These are phyloP conservation scores for Collybia mongolica DNA, from an alignment of 768 basidiomycete species.

Conservation along the genomic window DNA sequence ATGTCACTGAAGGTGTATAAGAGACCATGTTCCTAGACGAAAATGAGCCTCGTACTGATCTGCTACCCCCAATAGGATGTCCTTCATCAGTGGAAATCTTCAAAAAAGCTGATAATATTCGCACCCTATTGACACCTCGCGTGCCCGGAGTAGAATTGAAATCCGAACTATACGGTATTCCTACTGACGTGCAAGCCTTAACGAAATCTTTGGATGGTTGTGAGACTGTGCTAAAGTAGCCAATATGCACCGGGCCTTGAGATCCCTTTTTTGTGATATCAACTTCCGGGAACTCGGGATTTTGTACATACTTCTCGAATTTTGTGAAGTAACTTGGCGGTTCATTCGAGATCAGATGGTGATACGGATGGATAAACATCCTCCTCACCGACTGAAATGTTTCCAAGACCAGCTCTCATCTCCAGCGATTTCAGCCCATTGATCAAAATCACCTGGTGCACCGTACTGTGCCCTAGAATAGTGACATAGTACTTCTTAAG, in stretches of 20 bases:
- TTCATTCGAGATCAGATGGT: background rate
- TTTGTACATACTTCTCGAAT: conserved; percentile 56
- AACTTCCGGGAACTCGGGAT: conserved; percentile 44
- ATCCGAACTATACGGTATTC: conserved; percentile 53
- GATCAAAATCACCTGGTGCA: conserved; percentile 66
- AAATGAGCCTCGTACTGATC: conserved; percentile 24
- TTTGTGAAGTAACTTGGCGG: conserved; percentile 57
- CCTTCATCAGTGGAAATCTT: too few relatives aligned
- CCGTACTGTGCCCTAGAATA: conserved; percentile 56
- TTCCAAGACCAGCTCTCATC: conserved; percentile 62
- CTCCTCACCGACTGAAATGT: conserved; percentile 44
- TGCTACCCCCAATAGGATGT: conserved; percentile 4
- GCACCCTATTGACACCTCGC: conserved; percentile 52
- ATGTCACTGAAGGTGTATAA: conserved; percentile 50
- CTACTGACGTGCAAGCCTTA: conserved; percentile 46
- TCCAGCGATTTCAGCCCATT: conserved; percentile 55
- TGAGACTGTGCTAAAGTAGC: conserved; percentile 45
- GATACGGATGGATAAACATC: conserved; percentile 3
- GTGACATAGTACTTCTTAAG: background rate
- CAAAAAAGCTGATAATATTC: background rate
- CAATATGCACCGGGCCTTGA: conserved; percentile 51
- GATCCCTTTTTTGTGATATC: conserved; percentile 43
- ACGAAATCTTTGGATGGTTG: conserved; percentile 44
- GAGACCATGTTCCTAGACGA: conserved; percentile 1
- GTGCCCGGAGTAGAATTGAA: conserved; percentile 57